Conservation (phyloP, 495 filamentous ascomycete genomes). For the Cercophora sp. region DNA sequence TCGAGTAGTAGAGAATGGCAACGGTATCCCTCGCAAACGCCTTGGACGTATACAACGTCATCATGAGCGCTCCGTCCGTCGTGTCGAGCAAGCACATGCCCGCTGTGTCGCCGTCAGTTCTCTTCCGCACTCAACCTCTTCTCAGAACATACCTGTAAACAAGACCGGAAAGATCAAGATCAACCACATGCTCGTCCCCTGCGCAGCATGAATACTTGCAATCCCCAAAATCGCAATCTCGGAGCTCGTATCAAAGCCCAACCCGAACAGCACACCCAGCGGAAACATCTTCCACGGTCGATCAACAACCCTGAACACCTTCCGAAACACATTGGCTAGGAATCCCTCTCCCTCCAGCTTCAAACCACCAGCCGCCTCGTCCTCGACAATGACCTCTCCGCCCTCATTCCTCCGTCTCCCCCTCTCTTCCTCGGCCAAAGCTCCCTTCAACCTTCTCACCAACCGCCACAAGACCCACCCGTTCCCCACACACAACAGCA, state of each 20-base stretch:
- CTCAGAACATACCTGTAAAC: slow-evolving; percentile 65
- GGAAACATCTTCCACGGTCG: slow-evolving; percentile 98
- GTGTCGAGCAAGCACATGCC: slow-evolving; percentile 93
- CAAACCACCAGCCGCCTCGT: slow-evolving; percentile 52
- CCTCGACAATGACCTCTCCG: slow-evolving; percentile 6
- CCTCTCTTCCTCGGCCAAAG: slow-evolving; percentile 41
- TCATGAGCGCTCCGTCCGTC: slow-evolving; percentile 90
- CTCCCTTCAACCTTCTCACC: slow-evolving; percentile 58
- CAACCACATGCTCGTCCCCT: slow-evolving; percentile 87
- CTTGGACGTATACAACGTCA: slow-evolving; percentile 82
- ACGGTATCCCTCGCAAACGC: slow-evolving; percentile 70
- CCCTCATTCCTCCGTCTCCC: slow-evolving; percentile 14
- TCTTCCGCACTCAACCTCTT: neutral
- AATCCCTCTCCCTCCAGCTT: slow-evolving; percentile 75
- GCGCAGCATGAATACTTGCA: slow-evolving; percentile 74
- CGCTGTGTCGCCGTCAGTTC: slow-evolving; percentile 38
- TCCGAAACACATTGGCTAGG: slow-evolving; percentile 65
- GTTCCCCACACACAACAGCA: slow-evolving; percentile 81
- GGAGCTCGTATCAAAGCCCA: slow-evolving; percentile 94
- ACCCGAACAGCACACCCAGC: slow-evolving; percentile 81
- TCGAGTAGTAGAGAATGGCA: slow-evolving; percentile 90
- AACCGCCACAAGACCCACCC: slow-evolving; percentile 77
- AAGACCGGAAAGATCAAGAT: slow-evolving; percentile 89
- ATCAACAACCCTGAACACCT: slow-evolving; percentile 79
- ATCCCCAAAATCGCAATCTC: slow-evolving; percentile 93